phyloP scores from a whole-genome alignment of 306 rosid species.

The Glycine latifolia region DNA sequence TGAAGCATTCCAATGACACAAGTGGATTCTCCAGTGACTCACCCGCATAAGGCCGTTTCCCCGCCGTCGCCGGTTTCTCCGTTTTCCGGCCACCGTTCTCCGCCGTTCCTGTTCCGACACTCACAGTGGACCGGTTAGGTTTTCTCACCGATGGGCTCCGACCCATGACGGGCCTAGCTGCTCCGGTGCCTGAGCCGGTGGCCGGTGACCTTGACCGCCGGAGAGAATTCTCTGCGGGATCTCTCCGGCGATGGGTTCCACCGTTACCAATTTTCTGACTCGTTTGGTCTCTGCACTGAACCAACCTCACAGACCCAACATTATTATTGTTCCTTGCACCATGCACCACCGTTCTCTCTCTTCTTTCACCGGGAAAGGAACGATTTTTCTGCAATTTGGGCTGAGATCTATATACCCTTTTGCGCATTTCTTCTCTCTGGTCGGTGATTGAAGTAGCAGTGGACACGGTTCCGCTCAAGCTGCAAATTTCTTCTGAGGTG shows the following conservation, averaged over 20 bases:
- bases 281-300: conserved; percentile 60
- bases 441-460: conserved; percentile 51
- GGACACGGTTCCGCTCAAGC: conserved; percentile 60
- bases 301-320: conserved; percentile 53
- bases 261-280: conserved; percentile 48
- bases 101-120: conserved; percentile 23
- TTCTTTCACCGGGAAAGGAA: conserved; percentile 53
- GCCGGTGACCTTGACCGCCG: conserved; percentile 68
- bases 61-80: conserved; percentile 42
- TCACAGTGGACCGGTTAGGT: conserved; percentile 54
- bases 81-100: conserved; percentile 42
- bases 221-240: conserved; percentile 55
- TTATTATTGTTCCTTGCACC: conserved; percentile 43
- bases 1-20: conserved; percentile 91
- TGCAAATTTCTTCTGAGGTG: conserved; percentile 62
- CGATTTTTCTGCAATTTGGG: conserved; percentile 49
- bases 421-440: conserved; percentile 54
- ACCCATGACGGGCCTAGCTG: conserved; percentile 52
- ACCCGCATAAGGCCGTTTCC: conserved; percentile 38
- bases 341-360: conserved; percentile 55
- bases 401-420: conserved; percentile 59
- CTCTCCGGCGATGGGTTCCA: conserved; percentile 49
- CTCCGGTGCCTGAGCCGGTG: conserved; percentile 34
- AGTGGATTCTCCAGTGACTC: conserved; percentile 84
- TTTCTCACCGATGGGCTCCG: conserved; percentile 66